Conservation (phyloP, 805 yeast genomes). For the Danielozyma ontarioensis region DNA sequence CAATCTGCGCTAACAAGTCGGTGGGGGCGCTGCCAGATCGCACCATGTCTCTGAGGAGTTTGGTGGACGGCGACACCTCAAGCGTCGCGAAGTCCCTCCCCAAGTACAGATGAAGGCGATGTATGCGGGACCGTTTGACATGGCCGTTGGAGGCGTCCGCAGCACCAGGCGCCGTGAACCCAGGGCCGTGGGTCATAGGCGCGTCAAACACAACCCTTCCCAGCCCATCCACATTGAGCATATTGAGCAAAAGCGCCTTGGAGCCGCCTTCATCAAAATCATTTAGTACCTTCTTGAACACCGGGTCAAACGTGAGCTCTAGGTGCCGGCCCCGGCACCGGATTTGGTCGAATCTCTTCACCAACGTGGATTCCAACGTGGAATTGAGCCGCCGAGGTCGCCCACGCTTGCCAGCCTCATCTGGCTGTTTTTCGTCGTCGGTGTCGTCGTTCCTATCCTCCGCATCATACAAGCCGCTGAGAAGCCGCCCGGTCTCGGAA, state of each 20-base stretch:
- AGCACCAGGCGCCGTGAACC: no score
- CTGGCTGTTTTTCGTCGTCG: conserved; percentile 14
- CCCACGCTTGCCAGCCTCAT: conserved; percentile 1
- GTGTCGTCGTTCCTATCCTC: conserved; percentile 19
- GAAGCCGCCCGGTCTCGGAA: conserved; percentile 29
- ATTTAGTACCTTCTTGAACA: conserved; percentile 24
- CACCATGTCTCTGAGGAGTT: no score
- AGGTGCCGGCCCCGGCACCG: conserved; percentile 12
- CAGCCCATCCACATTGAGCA: conserved; percentile 16
- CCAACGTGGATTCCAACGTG: conserved; percentile 1
- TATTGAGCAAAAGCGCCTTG: conserved; percentile 21
- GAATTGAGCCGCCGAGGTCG: neutral
- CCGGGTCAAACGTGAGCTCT: conserved; percentile 22
- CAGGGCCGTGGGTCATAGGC: no score
- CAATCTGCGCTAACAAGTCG: no score
- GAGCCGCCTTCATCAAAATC: conserved; percentile 30
- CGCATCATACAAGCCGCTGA: conserved; percentile 24
- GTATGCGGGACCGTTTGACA: no score
- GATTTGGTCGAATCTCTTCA: conserved; percentile 1
- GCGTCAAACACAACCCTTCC: no score
- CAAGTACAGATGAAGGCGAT: no score
- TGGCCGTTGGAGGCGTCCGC: no score
- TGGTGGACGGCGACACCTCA: no score
- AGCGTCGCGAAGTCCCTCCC: no score
- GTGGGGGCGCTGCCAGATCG: no score